Evolutionary conservation across 768 basidiomycete genomes (phyloP).

Genomic region (Dacryopinax spathularia): DNA sequence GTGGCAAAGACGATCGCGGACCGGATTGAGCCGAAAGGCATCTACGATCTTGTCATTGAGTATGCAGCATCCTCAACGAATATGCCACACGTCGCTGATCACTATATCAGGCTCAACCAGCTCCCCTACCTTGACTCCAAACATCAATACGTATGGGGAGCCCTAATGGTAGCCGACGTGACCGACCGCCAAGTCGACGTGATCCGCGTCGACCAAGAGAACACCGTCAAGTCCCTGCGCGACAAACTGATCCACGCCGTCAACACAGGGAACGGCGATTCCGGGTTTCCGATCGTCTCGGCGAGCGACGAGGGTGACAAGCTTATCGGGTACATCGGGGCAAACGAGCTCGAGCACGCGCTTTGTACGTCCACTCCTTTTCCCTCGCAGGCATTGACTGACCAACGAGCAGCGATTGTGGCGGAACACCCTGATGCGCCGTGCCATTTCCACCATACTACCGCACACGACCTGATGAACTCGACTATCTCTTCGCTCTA

Average conservation of each 20-base stretch:
- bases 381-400: conserved; percentile 1
- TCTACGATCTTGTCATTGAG: conserved; percentile 94
- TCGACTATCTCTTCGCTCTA: conserved; percentile 13
- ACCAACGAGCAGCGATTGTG: conserved; percentile 41
- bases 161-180: conserved; percentile 63
- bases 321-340: conserved; percentile 81
- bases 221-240: conserved; percentile 64
- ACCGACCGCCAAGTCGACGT: conserved; percentile 50
- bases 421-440: conserved; percentile 53
- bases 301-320: conserved; percentile 37
- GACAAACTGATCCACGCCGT: conserved; percentile 51
- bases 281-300: conserved; percentile 72
- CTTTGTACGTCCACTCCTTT: conserved; percentile 41
- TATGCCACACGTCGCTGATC: background rate
- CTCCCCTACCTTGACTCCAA: conserved; percentile 89
- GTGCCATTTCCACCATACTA: conserved; percentile 42
- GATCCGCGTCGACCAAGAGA: conserved; percentile 55
- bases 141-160: conserved; percentile 78
- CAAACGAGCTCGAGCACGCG: conserved; percentile 88
- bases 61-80: conserved; percentile 19
- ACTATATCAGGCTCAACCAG: conserved; percentile 44
- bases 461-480: conserved; percentile 5
- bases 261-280: conserved; percentile 42
- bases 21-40: conserved; percentile 79
- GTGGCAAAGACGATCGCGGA: conserved; percentile 86